Evolutionary conservation across 202 grass and related monocot species (phyloP).

Genomic region (Cymbopogon flexuosus): DNA sequence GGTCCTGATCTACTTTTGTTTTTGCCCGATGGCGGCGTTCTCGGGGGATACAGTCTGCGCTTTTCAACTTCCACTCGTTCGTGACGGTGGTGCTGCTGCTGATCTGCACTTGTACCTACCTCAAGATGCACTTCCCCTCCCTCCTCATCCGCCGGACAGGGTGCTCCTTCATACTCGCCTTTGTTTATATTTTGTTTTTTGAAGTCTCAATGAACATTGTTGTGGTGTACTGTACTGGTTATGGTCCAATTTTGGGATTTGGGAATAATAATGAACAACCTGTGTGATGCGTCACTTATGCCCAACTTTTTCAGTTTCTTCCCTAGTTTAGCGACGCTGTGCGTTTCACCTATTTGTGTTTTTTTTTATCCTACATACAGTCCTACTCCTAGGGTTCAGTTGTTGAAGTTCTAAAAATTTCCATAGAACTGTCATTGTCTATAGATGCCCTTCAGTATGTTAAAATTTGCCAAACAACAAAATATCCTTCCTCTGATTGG

Average conservation of each 20-base stretch:
- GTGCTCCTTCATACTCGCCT: constrained; percentile 3
- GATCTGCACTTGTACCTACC: constrained; percentile 78
- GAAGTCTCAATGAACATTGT: neutral
- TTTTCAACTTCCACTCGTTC: constrained; percentile 88
- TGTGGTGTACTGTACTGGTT: neutral
- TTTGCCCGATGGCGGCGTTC: neutral
- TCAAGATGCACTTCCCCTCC: constrained; percentile 81
- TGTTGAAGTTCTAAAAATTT: neutral
- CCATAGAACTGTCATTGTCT: neutral
- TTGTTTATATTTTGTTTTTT: neutral
- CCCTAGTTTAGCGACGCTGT: neutral
- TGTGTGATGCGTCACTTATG: neutral
- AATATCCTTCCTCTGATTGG: neutral
- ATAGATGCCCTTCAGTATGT: neutral
- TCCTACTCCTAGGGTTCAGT: neutral
- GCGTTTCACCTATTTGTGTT: neutral
- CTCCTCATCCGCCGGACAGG: constrained; percentile 61
- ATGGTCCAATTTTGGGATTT: neutral
- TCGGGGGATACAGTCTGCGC: constrained; percentile 48
- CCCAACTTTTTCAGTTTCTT: neutral
- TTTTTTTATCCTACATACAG: neutral
- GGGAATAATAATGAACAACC: neutral
- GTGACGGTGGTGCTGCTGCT: constrained; percentile 64
- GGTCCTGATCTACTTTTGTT: neutral
- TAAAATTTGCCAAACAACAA: neutral